Base-by-base conservation (phyloP, 768 basidiomycete genomes). In the Amyloporia xantha region DNA sequence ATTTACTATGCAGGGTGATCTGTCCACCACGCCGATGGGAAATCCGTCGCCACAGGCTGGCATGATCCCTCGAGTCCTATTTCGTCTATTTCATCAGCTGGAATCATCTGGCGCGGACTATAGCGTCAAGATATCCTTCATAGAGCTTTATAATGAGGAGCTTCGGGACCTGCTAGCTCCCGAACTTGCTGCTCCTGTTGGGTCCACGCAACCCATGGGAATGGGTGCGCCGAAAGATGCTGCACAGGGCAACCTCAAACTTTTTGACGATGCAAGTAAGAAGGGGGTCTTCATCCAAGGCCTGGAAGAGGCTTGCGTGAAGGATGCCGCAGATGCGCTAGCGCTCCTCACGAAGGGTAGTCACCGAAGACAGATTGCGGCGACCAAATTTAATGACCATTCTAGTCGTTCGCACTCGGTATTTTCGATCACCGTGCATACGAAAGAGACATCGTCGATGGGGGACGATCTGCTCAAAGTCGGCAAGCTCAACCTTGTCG, bases 101-200 rank as follows among this genome's bases (percentile, higher is more conserved):
- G 92, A 95, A 58, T 74, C 78, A 7, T 77, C 78, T 0, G 76
- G 74, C 19, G 62, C 79, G 15, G 96, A 99, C 59, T 98, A 83
- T 62, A 86, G 89, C 59, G 93, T 99, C 62, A 92, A 90, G 61
- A 78, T 95, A 47, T 95, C 93, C 0, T 98, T 84, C 65, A 75
- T 99, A 46, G 96, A 99, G 63, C 75, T 99, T 19, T 99, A 98
- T 68, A 99, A 99, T 63, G 96, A 99, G 70, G 96, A 98, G 62
- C 79, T 99, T 5, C 86, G 96, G 20, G 96, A 99, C 65, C 79
- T 99, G 23, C 78, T 97, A 25, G 79, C 89, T 10, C 72, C 70
- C 44, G 92, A 95, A n/a, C 75, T 92, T 41, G 63, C 81, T 1
- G 75, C 82, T 2, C 87, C 88, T 2, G 68, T 71, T 3, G 82